Evolutionary conservation across 257 asterid genomes (phyloP), one percentile per base, ranked within the genome.

Genomic region (Echites panduratus): DNA sequence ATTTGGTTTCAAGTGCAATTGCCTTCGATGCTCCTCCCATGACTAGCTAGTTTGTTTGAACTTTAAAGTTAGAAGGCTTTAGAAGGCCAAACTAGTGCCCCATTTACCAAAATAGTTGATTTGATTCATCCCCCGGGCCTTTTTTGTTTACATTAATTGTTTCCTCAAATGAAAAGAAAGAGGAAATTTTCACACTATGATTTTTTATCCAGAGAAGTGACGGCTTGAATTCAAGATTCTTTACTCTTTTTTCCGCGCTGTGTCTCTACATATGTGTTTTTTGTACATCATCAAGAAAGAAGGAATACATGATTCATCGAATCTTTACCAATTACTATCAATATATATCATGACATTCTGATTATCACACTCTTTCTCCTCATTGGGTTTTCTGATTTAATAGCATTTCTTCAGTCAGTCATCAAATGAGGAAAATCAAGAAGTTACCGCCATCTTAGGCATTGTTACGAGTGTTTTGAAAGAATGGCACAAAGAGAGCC

Each of bases 401-500:
- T 11, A 65, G 38, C 20, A 38, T 35, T 62, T 70, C 74, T 59
- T 73, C 75, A 78, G 44, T 66, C 63, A 53, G 44, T 66, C 63
- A 53, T 6, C 44, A 45, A 62, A 77, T 7, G 53, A 49, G 77
- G 29, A 69, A 70, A 69, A 49, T 38, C 43, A 27, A 61, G 61
- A 13, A 63, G 53, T 38, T 71, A 68, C 78, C 89, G 79, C 82
- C 85, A 85, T 78, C 74, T 83, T 71, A 84, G 86, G 77, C 79
- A 77, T 75, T 71, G 72, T 76, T 58, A 48, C 79, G 79, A 79
- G 80, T 45, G 83, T 81, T 20, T 90, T 79, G 86, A 82, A 76
- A 76, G 83, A 82, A 82, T 79, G 90, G 96, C 92, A 88, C 84
- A 90, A 92, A 88, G 95, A 90, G 94, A 86, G 96, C 92, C 83